phyloP scores from a whole-genome alignment of 305 asterid species.

The Fraxinus xanthoxyloides region DNA sequence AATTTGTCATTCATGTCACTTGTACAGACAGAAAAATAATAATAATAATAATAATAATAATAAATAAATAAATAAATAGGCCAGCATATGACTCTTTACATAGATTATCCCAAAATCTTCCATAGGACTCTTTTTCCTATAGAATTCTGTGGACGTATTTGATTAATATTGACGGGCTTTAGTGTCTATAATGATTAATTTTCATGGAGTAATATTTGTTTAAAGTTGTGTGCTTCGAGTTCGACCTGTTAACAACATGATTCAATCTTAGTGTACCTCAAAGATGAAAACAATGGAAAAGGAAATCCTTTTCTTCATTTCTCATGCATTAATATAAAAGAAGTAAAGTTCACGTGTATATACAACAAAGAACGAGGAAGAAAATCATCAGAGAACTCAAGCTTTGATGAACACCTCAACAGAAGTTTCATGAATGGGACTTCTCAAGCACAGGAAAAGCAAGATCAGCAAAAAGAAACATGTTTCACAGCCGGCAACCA shows the following conservation, averaged over 20 bases:
- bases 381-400: too few species aligned
- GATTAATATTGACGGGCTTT: too few species aligned
- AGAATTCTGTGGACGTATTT: not conserved
- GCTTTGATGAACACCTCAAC: slow-evolving; percentile 67
- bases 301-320: not conserved
- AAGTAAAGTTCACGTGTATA: too few species aligned
- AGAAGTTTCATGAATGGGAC: slow-evolving; percentile 76
- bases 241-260: not conserved
- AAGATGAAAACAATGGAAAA: not conserved
- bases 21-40: not conserved
- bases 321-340: not conserved
- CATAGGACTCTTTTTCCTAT: not conserved
- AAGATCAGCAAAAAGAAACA: slow-evolving; percentile 9
- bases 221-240: not conserved
- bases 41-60: too few species aligned
- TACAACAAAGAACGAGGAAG: too few species aligned
- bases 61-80: too few species aligned
- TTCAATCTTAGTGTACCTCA: not conserved
- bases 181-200: too few species aligned
- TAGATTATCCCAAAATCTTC: not conserved
- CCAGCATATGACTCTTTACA: too few species aligned
- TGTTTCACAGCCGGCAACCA: slow-evolving; percentile 15
- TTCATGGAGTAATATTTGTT: not conserved
- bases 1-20: too few species aligned
- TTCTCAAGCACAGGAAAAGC: slow-evolving; percentile 33